A percentile compares a stretch with the other conserved stretches of the same genome.
Conservation (phyloP, 345 rosid species). For the Populus euphratica region DNA sequence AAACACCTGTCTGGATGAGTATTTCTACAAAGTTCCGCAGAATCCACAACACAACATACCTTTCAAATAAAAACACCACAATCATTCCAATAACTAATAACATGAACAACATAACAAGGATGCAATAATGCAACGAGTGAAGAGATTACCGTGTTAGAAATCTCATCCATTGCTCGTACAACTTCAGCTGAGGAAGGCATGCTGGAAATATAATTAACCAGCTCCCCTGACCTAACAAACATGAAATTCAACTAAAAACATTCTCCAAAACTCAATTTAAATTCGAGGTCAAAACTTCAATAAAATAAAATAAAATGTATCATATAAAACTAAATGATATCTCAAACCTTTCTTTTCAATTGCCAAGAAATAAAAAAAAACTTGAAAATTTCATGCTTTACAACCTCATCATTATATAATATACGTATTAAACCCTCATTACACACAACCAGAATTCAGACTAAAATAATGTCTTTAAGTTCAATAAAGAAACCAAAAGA, state of each 20-base stretch:
- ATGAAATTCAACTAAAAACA: neutral
- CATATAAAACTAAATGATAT: too few species aligned
- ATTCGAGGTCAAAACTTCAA: too few species aligned
- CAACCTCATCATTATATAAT: too few species aligned
- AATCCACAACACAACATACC: slow-evolving; percentile 93
- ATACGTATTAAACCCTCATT: too few species aligned
- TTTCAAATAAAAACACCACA: slow-evolving; percentile 24
- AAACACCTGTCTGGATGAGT: slow-evolving; percentile 88
- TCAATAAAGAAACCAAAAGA: too few species aligned
- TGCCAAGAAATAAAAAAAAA: too few species aligned
- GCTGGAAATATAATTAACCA: slow-evolving; percentile 55
- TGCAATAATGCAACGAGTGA: neutral
- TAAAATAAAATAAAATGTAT: too few species aligned
- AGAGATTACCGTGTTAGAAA: slow-evolving; percentile 60
- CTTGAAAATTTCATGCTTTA: too few species aligned
- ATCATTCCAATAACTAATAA: slow-evolving; percentile 5
- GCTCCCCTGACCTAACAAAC: slow-evolving; percentile 63
- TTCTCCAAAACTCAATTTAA: too few species aligned
- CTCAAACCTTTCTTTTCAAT: too few species aligned
- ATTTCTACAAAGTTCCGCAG: slow-evolving; percentile 90
- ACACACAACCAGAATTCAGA: too few species aligned
- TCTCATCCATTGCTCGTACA: slow-evolving; percentile 85
- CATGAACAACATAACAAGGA: neutral
- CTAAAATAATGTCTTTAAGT: too few species aligned
- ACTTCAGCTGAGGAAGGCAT: slow-evolving; percentile 72